Evolutionary conservation across 1,139 yeast species (phyloP).

Genomic region (Taphrina pruni): DNA sequence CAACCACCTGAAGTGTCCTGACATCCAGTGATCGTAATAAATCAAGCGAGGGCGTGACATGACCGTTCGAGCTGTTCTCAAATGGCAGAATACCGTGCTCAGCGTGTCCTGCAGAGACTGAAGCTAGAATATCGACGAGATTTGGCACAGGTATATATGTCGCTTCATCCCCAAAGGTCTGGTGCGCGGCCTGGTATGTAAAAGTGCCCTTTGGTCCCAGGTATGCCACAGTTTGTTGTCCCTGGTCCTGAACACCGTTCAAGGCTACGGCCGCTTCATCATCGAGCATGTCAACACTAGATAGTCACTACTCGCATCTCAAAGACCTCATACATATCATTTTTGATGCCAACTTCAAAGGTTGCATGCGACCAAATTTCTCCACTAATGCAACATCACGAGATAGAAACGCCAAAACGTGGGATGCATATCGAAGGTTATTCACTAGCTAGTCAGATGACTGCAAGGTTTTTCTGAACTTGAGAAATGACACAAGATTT

Average conservation of each 20-base stretch:
- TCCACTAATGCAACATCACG: conserved; percentile 2
- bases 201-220: conserved; percentile 41
- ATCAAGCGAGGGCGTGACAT: conserved; percentile 84
- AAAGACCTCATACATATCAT: neutral
- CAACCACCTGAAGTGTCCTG: conserved; percentile 52
- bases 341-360: neutral
- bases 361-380: neutral
- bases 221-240: conserved; percentile 20
- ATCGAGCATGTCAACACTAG: neutral
- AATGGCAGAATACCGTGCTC: conserved; percentile 79
- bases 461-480: too few species aligned
- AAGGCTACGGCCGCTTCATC: neutral
- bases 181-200: conserved; percentile 37
- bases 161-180: conserved; percentile 8
- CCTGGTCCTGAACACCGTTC: neutral
- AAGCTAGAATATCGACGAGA: conserved; percentile 22
- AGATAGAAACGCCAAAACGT: neutral
- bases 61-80: conserved; percentile 95
- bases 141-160: conserved; percentile 27
- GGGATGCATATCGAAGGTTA: neutral
- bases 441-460: too few species aligned
- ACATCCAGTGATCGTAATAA: conserved; percentile 57
- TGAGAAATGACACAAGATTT: too few species aligned
- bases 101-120: conserved; percentile 10
- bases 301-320: neutral